Percentiles rank a stretch among this genome's conserved stretches.
These are phyloP conservation scores for Oxyria digyna DNA, from an alignment of 148 eudicot species.

Conservation along the genomic window DNA sequence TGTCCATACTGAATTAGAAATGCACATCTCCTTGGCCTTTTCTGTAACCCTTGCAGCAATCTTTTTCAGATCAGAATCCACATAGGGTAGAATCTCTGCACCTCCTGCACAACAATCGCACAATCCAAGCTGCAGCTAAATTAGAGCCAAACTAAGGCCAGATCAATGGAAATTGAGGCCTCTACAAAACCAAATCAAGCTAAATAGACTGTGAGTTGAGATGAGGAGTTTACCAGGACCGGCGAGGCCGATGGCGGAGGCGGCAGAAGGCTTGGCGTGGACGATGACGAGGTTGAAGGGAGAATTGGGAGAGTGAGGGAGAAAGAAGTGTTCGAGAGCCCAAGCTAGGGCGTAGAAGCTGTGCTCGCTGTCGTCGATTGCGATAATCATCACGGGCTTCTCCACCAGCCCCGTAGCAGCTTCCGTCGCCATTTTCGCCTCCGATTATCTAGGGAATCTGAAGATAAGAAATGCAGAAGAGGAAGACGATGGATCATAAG, in stretches of 20 bases:
- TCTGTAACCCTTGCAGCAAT: conserved; percentile 10
- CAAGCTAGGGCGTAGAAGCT: conserved; percentile 52
- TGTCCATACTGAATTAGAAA: conserved; percentile 8
- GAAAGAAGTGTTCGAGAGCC: conserved; percentile 47
- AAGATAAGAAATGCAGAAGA: too few species aligned
- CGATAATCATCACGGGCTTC: conserved; percentile 45
- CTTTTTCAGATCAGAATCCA: conserved; percentile 21
- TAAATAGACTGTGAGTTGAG: not conserved
- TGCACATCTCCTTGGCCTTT: conserved; percentile 13
- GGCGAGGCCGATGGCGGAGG: conserved; percentile 31
- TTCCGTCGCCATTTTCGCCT: not conserved
- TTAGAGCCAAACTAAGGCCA: not conserved
- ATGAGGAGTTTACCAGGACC: conserved; percentile 34
- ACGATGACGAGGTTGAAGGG: conserved; percentile 39
- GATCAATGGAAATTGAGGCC: not conserved
- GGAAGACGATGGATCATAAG: too few species aligned
- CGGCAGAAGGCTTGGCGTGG: conserved; percentile 45
- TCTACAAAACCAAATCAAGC: not conserved
- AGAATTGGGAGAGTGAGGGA: conserved; percentile 23
- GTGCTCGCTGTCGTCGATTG: conserved; percentile 50
- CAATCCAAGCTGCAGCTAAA: not conserved
- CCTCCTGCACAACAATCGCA: conserved; percentile 19
- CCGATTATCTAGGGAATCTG: too few species aligned
- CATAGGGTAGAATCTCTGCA: conserved; percentile 24
- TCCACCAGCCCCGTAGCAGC: conserved; percentile 4